Evolutionary conservation across 116 monocot genomes (phyloP).

Genomic region (Papilionanthe hybrid): DNA sequence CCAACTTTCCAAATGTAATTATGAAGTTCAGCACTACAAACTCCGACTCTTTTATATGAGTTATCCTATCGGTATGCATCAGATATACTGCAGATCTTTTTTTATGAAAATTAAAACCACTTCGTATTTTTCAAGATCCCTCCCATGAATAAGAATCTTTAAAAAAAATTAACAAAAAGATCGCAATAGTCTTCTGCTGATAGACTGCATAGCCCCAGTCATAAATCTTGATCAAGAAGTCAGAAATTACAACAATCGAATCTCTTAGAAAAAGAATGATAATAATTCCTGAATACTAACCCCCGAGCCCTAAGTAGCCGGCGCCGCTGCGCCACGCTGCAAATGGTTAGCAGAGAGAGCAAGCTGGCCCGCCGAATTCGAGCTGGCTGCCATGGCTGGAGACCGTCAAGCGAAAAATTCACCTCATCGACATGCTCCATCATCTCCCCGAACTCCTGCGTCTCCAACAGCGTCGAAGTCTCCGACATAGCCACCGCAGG

Average conservation of each 20-base stretch:
- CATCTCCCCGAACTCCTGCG: slow-evolving; percentile 99
- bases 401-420: slow-evolving; percentile 84
- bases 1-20: neutral
- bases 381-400: slow-evolving; percentile 58
- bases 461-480: slow-evolving; percentile 88
- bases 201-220: neutral
- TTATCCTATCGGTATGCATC: neutral
- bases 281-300: slow-evolving; percentile 34
- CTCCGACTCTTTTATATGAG: neutral
- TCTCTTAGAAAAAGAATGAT: neutral
- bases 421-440: slow-evolving; percentile 99
- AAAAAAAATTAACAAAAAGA: neutral
- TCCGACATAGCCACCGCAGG: slow-evolving; percentile 2
- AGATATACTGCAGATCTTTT: neutral
- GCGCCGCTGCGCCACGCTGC: slow-evolving; percentile 57
- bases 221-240: neutral
- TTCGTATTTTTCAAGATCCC: neutral
- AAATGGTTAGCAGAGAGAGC: slow-evolving; percentile 62
- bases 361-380: slow-evolving; percentile 73
- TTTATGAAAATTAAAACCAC: neutral
- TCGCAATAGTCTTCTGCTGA: neutral
- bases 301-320: slow-evolving; percentile 83
- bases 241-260: neutral
- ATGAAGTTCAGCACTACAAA: neutral
- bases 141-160: neutral